These are phyloP conservation scores for Protea cynaroides DNA, from an alignment of 164 flowering plant species.

Conservation along the genomic window DNA sequence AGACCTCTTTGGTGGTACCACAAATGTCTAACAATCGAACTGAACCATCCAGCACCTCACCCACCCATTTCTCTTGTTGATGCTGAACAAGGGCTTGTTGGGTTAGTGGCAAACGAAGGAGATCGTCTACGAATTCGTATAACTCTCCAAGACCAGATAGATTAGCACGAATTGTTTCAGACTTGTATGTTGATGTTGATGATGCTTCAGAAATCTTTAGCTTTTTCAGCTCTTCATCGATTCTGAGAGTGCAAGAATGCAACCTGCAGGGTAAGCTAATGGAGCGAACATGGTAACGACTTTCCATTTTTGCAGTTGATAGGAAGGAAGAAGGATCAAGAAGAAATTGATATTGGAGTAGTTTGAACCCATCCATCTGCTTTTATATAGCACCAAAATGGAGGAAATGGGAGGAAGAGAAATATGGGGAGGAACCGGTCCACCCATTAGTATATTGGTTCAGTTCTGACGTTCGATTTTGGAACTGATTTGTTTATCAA, in stretches of 20 bases:
- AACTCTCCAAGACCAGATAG: not conserved
- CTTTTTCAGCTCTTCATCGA: not conserved
- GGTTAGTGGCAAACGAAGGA: not conserved
- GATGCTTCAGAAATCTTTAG: not conserved
- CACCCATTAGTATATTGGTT: no score
- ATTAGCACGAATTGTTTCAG: not conserved
- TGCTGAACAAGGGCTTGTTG: not conserved
- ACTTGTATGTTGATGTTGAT: not conserved
- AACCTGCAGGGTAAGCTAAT: not conserved
- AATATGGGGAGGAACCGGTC: no score
- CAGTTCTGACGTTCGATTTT: no score
- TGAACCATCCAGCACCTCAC: no score
- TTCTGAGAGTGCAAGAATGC: not conserved
- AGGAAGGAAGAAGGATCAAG: no score
- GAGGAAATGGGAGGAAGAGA: not conserved
- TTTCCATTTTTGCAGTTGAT: not conserved
- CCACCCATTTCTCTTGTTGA: not conserved
- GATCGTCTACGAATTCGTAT: not conserved
- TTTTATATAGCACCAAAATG: not conserved
- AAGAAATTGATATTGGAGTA: no score
- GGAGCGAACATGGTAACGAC: not conserved
- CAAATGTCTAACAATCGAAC: no score
- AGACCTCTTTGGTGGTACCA: no score
- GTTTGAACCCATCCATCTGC: not conserved
- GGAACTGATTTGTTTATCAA: no score